phyloP scores from a whole-genome alignment of 257 asterid genomes.

The Nicotiana tomentosiformis region DNA sequence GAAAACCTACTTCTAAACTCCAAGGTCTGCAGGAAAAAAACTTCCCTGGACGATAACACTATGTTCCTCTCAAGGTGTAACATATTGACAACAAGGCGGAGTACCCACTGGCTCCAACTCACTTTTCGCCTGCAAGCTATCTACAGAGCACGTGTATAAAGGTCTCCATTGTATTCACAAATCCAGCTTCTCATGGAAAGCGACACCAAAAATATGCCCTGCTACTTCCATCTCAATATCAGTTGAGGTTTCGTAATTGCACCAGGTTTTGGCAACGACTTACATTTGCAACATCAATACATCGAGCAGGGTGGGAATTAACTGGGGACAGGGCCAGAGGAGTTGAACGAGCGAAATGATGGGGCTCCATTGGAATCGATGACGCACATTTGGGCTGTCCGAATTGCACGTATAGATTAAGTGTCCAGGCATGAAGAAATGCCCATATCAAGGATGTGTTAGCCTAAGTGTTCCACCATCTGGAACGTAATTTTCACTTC shows the following conservation, averaged over 20 bases:
- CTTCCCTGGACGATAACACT: slow-evolving; percentile 10
- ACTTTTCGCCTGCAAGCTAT: slow-evolving; percentile 16
- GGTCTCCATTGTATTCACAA: background rate
- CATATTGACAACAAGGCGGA: slow-evolving; percentile 9
- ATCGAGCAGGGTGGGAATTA: slow-evolving; percentile 13
- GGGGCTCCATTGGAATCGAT: slow-evolving; percentile 18
- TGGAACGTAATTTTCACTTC: slow-evolving; percentile 25
- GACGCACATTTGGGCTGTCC: slow-evolving; percentile 24
- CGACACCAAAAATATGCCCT: slow-evolving; percentile 2
- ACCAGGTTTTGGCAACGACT: slow-evolving; percentile 1
- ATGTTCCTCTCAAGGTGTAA: slow-evolving; percentile 9
- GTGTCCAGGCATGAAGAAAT: slow-evolving; percentile 20
- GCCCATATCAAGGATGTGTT: background rate
- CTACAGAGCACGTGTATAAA: background rate
- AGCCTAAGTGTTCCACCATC: background rate
- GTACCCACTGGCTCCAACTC: slow-evolving; percentile 18
- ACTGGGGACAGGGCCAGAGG: slow-evolving; percentile 23
- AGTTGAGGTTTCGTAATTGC: background rate
- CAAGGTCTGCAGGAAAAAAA: slow-evolving; percentile 7
- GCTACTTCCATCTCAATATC: slow-evolving; percentile 8
- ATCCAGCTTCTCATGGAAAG: slow-evolving; percentile 4
- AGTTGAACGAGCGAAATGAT: slow-evolving; percentile 26
- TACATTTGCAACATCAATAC: background rate
- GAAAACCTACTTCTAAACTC: slow-evolving; percentile 30
- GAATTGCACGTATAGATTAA: slow-evolving; percentile 30